Base-by-base conservation (phyloP, 371 early-diverging fungal species). In the Mucor mucedo region DNA sequence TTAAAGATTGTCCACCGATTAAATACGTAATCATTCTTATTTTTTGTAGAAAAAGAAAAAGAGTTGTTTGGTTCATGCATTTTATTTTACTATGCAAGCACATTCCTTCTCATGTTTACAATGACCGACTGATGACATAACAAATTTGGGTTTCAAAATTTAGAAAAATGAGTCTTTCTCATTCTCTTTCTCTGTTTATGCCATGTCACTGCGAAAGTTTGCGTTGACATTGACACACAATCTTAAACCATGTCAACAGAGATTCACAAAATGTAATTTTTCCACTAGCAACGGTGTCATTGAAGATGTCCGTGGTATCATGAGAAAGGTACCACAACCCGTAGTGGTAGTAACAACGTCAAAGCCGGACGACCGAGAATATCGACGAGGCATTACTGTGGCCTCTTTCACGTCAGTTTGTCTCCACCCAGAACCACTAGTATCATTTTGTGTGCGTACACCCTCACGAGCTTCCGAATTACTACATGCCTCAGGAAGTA, bases 351-450 rank as follows among this genome's bases (percentile, higher is more conserved):
- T 87, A 0, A 84, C 86, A 0, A 87, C 87, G 0, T 73, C 75
- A 14, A 68, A 70, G n/a, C 75, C 80, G 5, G 61, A 59, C 2
- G 75, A 80, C 44, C 73, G 73, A 21, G 52, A 59, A 1, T 63
- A 78, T 32, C 73, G 84, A 60, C 80, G 89, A 8, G 91, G 89
- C 14, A 87, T 87, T 40, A 91, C 91, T 1, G 86, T 88, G 27
- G 82, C 84, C 21, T 89, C 89, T 4, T 89, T 91, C 52, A 87
- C 87, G 0, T 89, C 91, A 2, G 84, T 91, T 13, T 84, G 87
- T n/a, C 68, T 91, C 0, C 66, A 80, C 28, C 91, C 91, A 3
- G 75, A 80, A 21, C 87, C 91, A 2, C 70, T 88, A 27, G 77
- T 91, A 11, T 80, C 87, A 0, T 91, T 91, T 64, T 84, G 84